Percentiles rank a stretch among this genome's conserved stretches.
phyloP scores from a whole-genome alignment of 192 early-diverging fungal genomes.

The Coemansia sp. region DNA sequence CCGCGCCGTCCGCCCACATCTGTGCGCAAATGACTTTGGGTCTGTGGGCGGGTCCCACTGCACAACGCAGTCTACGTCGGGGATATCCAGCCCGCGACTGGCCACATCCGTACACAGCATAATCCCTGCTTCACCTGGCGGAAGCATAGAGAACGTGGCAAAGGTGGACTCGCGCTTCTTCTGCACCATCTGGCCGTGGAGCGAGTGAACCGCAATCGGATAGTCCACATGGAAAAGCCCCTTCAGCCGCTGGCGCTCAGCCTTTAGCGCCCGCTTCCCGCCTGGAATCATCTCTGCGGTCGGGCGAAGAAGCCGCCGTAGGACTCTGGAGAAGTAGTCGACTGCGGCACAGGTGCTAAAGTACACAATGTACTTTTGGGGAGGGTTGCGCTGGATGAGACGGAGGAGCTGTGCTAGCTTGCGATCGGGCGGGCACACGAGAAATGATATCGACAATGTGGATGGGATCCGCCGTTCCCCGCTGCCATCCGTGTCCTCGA shows the following conservation, averaged over 20 bases:
- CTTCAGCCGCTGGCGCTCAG: conserved; percentile 14
- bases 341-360: conserved; percentile 94
- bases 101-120: conserved; percentile 95
- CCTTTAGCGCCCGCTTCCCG: conserved; percentile 20
- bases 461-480: conserved; percentile 21
- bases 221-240: conserved; percentile 6
- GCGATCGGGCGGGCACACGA: conserved; percentile 72
- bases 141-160: conserved; percentile 61
- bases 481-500: conserved; percentile 62
- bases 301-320: conserved; percentile 33
- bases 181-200: conserved; percentile 93
- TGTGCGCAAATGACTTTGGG: conserved; percentile 91
- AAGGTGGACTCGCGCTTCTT: conserved; percentile 80
- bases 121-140: conserved; percentile 62
- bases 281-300: conserved; percentile 21
- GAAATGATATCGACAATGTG: conserved; percentile 63
- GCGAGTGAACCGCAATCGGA: conserved; percentile 47
- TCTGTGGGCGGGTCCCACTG: conserved; percentile 96
- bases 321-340: conserved; percentile 83
- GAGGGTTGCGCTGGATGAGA: conserved; percentile 49
- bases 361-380: conserved; percentile 88
- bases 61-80: conserved; percentile 90
- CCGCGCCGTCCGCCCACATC: conserved; percentile 90
- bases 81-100: conserved; percentile 90
- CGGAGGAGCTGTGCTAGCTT: conserved; percentile 74